Conservation (phyloP, 441 rosid genomes). For the Raphanus hybrid region DNA sequence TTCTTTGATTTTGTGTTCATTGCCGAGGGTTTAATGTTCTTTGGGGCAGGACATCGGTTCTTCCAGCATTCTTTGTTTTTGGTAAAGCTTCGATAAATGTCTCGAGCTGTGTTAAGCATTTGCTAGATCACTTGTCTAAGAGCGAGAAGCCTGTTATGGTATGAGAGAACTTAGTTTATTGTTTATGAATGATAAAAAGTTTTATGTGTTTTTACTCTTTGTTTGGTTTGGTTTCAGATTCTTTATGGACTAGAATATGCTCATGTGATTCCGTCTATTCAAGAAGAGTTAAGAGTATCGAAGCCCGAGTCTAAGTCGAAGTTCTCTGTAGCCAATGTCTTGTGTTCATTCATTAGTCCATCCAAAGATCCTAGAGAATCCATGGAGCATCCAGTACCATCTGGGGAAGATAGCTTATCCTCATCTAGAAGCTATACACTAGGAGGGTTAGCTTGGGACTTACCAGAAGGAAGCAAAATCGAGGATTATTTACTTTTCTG, state of each 20-base stretch:
- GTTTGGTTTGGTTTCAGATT: conserved; percentile 51
- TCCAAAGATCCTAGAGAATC: conserved; percentile 43
- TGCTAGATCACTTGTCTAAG: conserved; percentile 45
- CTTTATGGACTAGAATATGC: conserved; percentile 91
- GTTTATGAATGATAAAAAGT: neutral
- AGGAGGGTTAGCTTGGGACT: conserved; percentile 85
- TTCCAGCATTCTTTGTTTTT: conserved; percentile 83
- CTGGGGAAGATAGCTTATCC: conserved; percentile 38
- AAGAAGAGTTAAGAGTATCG: conserved; percentile 46
- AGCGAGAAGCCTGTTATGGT: conserved; percentile 69
- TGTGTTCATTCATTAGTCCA: conserved; percentile 59
- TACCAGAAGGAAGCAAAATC: conserved; percentile 62
- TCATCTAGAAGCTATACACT: conserved; percentile 46
- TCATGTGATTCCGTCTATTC: conserved; percentile 57
- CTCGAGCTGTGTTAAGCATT: conserved; percentile 53
- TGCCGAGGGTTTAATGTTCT: neutral
- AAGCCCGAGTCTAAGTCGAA: conserved; percentile 36
- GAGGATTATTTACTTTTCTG: conserved; percentile 78
- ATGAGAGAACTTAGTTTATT: conserved; percentile 25
- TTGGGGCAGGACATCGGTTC: conserved; percentile 66
- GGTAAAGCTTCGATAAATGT: conserved; percentile 68
- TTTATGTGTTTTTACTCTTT: neutral
- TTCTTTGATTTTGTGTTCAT: neutral
- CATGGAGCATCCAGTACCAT: conserved; percentile 41
- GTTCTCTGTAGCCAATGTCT: conserved; percentile 59